Conservation (phyloP, 208 protist species). For the Leishmania tarentolae region DNA sequence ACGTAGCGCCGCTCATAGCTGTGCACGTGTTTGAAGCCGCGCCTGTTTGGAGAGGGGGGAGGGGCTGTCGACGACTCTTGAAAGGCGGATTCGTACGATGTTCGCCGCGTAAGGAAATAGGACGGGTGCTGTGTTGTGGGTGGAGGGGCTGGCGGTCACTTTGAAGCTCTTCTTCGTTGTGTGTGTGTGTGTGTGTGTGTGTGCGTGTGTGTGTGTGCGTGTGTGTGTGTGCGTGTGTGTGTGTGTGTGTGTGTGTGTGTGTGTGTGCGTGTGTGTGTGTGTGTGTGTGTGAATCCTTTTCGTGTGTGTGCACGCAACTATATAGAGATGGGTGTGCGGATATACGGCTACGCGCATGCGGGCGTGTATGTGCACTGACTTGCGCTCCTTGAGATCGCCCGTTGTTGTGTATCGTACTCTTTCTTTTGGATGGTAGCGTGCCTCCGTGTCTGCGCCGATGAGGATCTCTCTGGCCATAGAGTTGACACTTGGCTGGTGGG, state of each 20-base stretch:
- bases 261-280: neutral
- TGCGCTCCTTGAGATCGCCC: too few species aligned
- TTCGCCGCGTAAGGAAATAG: neutral
- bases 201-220: neutral
- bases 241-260: neutral
- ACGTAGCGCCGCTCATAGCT: too few species aligned
- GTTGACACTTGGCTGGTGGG: neutral
- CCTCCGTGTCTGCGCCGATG: neutral
- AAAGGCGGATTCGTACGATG: neutral
- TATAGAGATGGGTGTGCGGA: too few species aligned
- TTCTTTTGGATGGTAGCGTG: too few species aligned
- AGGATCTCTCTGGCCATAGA: neutral
- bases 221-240: neutral
- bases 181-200: neutral
- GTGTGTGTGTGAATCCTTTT: too few species aligned
- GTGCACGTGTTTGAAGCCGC: too few species aligned
- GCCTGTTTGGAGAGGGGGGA: neutral
- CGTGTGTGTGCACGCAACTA: too few species aligned
- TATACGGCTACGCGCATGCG: too few species aligned
- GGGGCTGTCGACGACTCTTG: neutral
- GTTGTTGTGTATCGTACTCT: too few species aligned
- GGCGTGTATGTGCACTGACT: too few species aligned
- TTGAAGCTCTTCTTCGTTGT: neutral
- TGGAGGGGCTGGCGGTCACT: neutral
- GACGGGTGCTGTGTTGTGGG: neutral